A percentile compares a stretch with the other conserved stretches of the same genome.
These are phyloP conservation scores for Ascocoryne sarcoides DNA, from an alignment of 2,329 filamentous ascomycete genomes.

Conservation along the genomic window DNA sequence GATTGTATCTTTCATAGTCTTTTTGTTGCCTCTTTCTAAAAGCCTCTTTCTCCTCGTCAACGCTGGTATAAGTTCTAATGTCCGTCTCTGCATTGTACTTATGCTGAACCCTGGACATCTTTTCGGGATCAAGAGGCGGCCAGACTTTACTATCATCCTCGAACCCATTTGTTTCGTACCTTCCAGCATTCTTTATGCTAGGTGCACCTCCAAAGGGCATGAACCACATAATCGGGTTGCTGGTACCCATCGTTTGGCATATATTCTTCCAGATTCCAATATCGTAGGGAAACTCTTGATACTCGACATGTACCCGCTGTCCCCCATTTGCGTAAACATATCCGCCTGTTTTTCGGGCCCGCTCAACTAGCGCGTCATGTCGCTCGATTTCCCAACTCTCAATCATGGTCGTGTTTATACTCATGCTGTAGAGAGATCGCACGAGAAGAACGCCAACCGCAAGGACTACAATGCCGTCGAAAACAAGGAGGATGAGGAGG, in stretches of 20 bases:
- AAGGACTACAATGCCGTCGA: slow-evolving; percentile 50
- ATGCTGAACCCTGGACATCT: slow-evolving; percentile 31
- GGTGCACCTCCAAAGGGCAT: slow-evolving; percentile 54
- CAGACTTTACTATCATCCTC: slow-evolving; percentile 54
- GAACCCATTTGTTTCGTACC: slow-evolving; percentile 69
- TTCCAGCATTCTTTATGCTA: slow-evolving; percentile 30
- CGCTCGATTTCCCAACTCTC: slow-evolving; percentile 67
- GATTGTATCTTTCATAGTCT: slow-evolving; percentile 35
- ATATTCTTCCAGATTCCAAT: slow-evolving; percentile 68
- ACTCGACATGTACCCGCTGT: slow-evolving; percentile 44
- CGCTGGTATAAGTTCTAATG: slow-evolving; percentile 18
- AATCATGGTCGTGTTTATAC: slow-evolving; percentile 69
- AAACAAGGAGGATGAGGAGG: slow-evolving; percentile 50
- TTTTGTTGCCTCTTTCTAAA: slow-evolving; percentile 42
- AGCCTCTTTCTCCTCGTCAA: slow-evolving; percentile 35
- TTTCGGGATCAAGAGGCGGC: slow-evolving; percentile 57
- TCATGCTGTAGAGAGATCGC: slow-evolving; percentile 52
- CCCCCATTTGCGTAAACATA: slow-evolving; percentile 37
- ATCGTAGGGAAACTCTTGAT: slow-evolving; percentile 76
- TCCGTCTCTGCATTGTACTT: slow-evolving; percentile 3
- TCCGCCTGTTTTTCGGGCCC: slow-evolving; percentile 34
- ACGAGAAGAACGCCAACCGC: slow-evolving; percentile 56
- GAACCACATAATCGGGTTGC: slow-evolving; percentile 59
- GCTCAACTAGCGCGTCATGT: slow-evolving; percentile 47
- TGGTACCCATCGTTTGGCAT: slow-evolving; percentile 64